These are phyloP conservation scores for Geranomyces michiganensis DNA, from an alignment of 192 early-diverging fungal species.

Conservation along the genomic window DNA sequence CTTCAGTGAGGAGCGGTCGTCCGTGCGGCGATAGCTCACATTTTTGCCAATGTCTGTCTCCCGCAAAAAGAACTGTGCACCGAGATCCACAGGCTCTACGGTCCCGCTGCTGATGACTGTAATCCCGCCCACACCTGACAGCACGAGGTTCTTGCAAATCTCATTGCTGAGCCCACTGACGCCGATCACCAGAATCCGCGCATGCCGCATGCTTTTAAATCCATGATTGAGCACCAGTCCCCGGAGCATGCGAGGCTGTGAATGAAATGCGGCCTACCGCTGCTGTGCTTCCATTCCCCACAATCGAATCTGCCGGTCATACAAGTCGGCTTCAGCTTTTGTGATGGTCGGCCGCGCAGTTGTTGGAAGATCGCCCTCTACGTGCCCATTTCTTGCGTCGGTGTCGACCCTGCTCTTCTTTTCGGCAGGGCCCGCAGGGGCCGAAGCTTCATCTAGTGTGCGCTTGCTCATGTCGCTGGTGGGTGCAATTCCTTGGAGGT, in stretches of 20 bases:
- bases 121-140: slow-evolving; percentile 82
- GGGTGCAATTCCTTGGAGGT: too few species aligned
- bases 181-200: slow-evolving; percentile 75
- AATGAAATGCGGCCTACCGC: slow-evolving; percentile 47
- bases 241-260: too few species aligned
- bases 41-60: slow-evolving; percentile 71
- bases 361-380: neutral
- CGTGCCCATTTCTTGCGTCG: neutral
- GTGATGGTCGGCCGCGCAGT: slow-evolving; percentile 17
- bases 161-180: slow-evolving; percentile 79
- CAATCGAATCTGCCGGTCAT: slow-evolving; percentile 96
- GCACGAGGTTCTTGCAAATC: slow-evolving; percentile 88
- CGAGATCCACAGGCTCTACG: slow-evolving; percentile 68
- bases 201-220: slow-evolving; percentile 69
- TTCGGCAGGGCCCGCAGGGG: neutral
- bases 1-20: neutral
- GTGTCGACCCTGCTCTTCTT: neutral
- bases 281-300: slow-evolving; percentile 96
- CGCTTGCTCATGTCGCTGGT: slow-evolving; percentile 5
- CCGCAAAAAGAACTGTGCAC: slow-evolving; percentile 73
- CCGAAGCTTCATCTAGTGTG: neutral
- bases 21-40: slow-evolving; percentile 40
- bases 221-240: neutral
- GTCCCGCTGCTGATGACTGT: slow-evolving; percentile 66
- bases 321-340: slow-evolving; percentile 87